Evolutionary conservation across 352 stramenopile species (phyloP).

Genomic region (Phytophthora aleatoria): DNA sequence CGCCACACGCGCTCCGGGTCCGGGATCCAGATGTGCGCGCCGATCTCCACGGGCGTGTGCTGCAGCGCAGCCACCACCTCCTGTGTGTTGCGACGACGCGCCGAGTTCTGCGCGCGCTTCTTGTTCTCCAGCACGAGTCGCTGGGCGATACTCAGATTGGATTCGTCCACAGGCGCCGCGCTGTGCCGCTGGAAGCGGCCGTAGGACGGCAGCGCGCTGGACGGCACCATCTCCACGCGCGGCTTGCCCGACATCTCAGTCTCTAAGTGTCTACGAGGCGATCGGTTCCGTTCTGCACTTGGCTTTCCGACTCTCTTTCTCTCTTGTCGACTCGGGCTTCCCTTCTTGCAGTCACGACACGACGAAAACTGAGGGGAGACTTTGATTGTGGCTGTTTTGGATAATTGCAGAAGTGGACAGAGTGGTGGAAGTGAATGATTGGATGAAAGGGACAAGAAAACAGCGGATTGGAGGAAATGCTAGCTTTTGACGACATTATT

Average conservation of each 20-base stretch:
- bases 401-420: constrained; percentile 9
- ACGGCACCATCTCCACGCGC: constrained; percentile 63
- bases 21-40: constrained; percentile 87
- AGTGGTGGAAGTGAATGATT: constrained; percentile 10
- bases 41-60: constrained; percentile 75
- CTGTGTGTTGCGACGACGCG: constrained; percentile 69
- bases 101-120: constrained; percentile 63
- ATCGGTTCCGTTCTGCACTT: constrained; percentile 22
- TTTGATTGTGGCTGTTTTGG: constrained; percentile 9
- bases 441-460: constrained; percentile 7
- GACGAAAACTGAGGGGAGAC: constrained; percentile 20
- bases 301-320: constrained; percentile 2
- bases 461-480: background rate
- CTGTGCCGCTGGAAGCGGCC: constrained; percentile 77
- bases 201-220: constrained; percentile 79
- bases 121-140: constrained; percentile 88
- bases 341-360: constrained; percentile 12
- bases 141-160: constrained; percentile 75
- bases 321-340: background rate
- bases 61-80: constrained; percentile 72
- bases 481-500: no score
- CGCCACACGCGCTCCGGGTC: constrained; percentile 85
- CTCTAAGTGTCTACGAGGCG: constrained; percentile 2
- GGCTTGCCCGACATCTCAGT: constrained; percentile 42
- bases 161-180: constrained; percentile 59